Percentiles rank a stretch among this genome's conserved stretches.
Conservation (phyloP, 805 yeast species). For the Komagataella kurtzmanii region DNA sequence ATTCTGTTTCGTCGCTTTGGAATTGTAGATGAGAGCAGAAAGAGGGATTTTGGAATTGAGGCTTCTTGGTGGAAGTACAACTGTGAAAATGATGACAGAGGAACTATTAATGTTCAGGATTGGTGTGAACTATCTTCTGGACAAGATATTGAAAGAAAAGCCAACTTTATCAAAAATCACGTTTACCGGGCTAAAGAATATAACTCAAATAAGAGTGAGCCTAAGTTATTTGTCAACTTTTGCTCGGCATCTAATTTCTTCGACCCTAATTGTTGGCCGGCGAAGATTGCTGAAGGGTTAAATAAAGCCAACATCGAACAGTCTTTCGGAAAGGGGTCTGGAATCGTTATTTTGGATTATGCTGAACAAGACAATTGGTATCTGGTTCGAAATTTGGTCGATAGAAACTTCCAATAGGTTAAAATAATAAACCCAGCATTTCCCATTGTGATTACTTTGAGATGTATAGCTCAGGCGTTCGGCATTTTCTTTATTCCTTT, state of each 20-base stretch:
- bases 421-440: not conserved
- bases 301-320: slow-evolving; percentile 27
- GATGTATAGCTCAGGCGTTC: not conserved
- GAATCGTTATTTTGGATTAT: slow-evolving; percentile 57
- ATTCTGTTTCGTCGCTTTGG: slow-evolving; percentile 61
- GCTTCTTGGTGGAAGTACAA: slow-evolving; percentile 59
- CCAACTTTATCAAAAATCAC: slow-evolving; percentile 40
- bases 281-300: slow-evolving; percentile 43
- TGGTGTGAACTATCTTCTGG: slow-evolving; percentile 47
- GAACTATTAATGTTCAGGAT: slow-evolving; percentile 54
- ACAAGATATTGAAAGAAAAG: slow-evolving; percentile 42
- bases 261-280: slow-evolving; percentile 65
- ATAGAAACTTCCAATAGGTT: slow-evolving; percentile 26
- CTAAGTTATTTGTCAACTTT: slow-evolving; percentile 57
- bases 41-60: slow-evolving; percentile 42
- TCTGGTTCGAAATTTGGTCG: slow-evolving; percentile 33
- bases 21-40: slow-evolving; percentile 26
- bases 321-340: slow-evolving; percentile 40
- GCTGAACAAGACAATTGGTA: slow-evolving; percentile 51
- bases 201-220: slow-evolving; percentile 27
- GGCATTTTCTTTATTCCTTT: not conserved
- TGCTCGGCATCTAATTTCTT: slow-evolving; percentile 65
- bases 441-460: not conserved
- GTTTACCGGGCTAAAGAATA: slow-evolving; percentile 38
- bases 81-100: slow-evolving; percentile 52